Evolutionary conservation across 768 basidiomycete species (phyloP), one percentile per base, ranked within the genome.

Genomic region (Russula abietina): DNA sequence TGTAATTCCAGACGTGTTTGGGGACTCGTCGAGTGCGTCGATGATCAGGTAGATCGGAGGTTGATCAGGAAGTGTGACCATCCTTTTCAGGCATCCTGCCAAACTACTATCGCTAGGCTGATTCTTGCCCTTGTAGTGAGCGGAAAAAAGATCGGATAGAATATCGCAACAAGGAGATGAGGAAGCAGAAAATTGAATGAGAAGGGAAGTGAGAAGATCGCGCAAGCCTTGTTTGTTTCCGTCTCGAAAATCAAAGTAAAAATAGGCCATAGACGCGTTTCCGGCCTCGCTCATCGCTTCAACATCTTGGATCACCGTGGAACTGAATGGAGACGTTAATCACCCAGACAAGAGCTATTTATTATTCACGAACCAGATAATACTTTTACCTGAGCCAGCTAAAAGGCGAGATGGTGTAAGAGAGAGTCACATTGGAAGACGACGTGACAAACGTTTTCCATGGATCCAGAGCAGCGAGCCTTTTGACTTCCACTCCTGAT

Each of bases 331-430:
- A 14, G 22, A 36, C 5, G 7, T 55, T 17, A 32, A 5, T 30
- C 22, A 49, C 14, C 4, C 17, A 3, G 5, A 36, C 5, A 38
- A 6, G n/a, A 14, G 17, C 14, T 32, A 24, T 36, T 6, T 4
- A 17, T 33, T 12, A 6, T 2, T 10, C 4, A 57, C 61, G 12
- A 28, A 62, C 61, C 61, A 50, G 9, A 62, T 55, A 11, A 41
- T 10, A n/a, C 33, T 62, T 28, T 62, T 62, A 0, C 61, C 61
- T 9, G 55, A 50, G 22, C 61, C 61, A 30, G 54, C 61, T 59
- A 28, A 2, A 26, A 57, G 24, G 8, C 1, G 24, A 28, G 26
- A 19, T 2, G n/a, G n/a, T n/a, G 16, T 48, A 33, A 38, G 30
- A 10, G 1, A 4, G 16, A 5, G 12, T 26, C 6, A n/a, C 3